Base-by-base conservation (phyloP, 169 alveolate genomes). In the Eimeria necatrix region DNA sequence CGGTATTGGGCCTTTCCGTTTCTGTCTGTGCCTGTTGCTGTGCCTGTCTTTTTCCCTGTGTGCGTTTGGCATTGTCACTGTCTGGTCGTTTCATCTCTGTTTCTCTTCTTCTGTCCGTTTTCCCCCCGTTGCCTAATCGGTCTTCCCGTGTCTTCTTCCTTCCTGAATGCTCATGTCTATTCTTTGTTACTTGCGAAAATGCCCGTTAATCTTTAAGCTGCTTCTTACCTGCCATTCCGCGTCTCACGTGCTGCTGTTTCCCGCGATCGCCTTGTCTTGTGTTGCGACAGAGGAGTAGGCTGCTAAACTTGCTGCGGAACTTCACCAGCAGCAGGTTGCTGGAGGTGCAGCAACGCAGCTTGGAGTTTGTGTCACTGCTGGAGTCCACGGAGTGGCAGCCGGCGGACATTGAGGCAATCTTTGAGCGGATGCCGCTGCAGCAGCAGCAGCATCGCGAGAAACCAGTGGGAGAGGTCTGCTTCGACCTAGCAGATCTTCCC, bases 351-450 rank as follows among this genome's bases (percentile, higher is more conserved):
- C 93, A 87, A 70, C 61, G 93, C 22, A 68, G 85, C 46, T 18
- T 70, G 26, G 93, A 87, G 93, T 64, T 32, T 32, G 70, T 87
- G 52, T 64, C 51, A 22, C 22, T 87, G 71, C 70, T 87, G 84
- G 93, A 22, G 84, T 46, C 85, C 24, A 53, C 49, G 53, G 93
- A 87, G 71, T 87, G 93, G 93, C n/a, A 18, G 22, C 48, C 26
- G 80, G 80, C 80, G 20, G 85, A 87, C n/a, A 46, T 18, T 53
- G 64, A 51, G 14, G 52, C 70, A 10, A 12, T 87, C 71, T 87
- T 87, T 53, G 93, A 87, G 24, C 83, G 84, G 61, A 87, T 87
- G 93, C 93, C 93, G 70, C 61, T 64, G n/a, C 32, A 18, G 80
- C 80, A 87, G 24, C 83, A 41, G 93, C 85, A 61, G 70, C 41